Conservation (phyloP, 192 early-diverging fungal genomes). For the Kickxella alabastrina region DNA sequence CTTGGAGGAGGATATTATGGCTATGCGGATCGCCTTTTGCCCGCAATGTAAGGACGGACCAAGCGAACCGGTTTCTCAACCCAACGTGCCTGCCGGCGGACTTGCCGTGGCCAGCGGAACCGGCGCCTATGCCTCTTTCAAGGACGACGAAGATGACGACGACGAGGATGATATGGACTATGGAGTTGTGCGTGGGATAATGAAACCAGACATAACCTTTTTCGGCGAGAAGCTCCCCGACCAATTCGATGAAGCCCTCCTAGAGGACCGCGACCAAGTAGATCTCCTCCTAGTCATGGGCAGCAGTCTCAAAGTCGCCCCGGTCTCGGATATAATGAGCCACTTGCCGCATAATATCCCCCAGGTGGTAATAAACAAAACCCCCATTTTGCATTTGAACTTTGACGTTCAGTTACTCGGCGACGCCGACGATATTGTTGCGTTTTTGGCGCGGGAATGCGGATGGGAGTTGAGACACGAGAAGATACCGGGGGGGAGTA, state of each 20-base stretch:
- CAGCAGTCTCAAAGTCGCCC: constrained; percentile 90
- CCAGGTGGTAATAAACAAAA: constrained; percentile 89
- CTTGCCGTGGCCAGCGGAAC: constrained; percentile 7
- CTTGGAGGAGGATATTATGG: constrained; percentile 77
- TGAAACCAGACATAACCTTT: constrained; percentile 98
- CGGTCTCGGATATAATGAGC: constrained; percentile 86
- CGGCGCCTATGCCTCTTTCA: neutral
- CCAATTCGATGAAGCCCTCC: constrained; percentile 71
- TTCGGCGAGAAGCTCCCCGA: constrained; percentile 91
- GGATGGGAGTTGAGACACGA: constrained; percentile 74
- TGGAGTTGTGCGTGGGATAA: constrained; percentile 52
- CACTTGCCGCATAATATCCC: constrained; percentile 78
- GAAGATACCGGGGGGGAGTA: constrained; percentile 58
- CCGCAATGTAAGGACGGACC: constrained; percentile 56
- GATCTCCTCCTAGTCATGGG: constrained; percentile 96
- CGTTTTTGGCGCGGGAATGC: constrained; percentile 65
- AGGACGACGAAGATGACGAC: constrained; percentile 34
- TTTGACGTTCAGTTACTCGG: constrained; percentile 91
- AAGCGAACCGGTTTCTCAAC: neutral
- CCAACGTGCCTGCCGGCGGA: constrained; percentile 1
- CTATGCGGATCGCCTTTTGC: constrained; percentile 71
- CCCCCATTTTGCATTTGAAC: constrained; percentile 75
- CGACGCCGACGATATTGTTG: constrained; percentile 78
- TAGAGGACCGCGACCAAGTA: constrained; percentile 67
- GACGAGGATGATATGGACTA: constrained; percentile 58